Base-by-base conservation (phyloP, 2,329 filamentous ascomycete species). In the Tolypocladium album region DNA sequence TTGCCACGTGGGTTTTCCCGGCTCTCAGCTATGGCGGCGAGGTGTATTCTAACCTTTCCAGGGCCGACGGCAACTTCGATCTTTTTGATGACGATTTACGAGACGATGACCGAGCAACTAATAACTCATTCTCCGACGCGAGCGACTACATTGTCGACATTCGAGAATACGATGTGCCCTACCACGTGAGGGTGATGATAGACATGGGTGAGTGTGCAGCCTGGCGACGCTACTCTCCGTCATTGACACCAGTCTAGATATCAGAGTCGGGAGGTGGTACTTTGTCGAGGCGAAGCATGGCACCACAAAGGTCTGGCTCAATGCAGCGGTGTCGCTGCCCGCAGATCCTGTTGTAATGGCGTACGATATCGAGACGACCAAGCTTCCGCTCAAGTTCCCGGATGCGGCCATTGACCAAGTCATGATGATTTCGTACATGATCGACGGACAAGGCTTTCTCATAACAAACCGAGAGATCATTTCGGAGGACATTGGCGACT, bases 351-450 rank as follows among this genome's bases (percentile, higher is more conserved):
- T 97, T n/a, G 90, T 99, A 24, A 88, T 99, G 82, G 94, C 94
- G n/a, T 99, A 88, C 75, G 94, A 99, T 85, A 99, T 99, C 69
- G 94, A 99, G 75, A 99, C 94, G 2, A 93, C 90, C 6, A 99
- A 99, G 71, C 79, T 94, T 20, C 94, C 95, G 1, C 79, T 99
- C 59, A 99, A 99, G 73, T 99, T 99, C 67, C 95, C 94, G 34
- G 95, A 99, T 71, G 88, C 94, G 1, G 84, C 92, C 4, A 88
- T 96, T 64, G 94, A 99, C 75, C 93, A 96, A 72, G 88, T 99
- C 70, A 99, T 99, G 92, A 99, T 99, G 94, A 93, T 99, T 72
- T 99, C 95, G 39, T 99, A 99, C 78, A 99, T 99, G 95, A 97
- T 99, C 68, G 94, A 99, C 67, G 95, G 94, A 0, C 92, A 96